phyloP scores from a whole-genome alignment of 495 filamentous ascomycete species.

The Hyaloscypha hepaticicola region DNA sequence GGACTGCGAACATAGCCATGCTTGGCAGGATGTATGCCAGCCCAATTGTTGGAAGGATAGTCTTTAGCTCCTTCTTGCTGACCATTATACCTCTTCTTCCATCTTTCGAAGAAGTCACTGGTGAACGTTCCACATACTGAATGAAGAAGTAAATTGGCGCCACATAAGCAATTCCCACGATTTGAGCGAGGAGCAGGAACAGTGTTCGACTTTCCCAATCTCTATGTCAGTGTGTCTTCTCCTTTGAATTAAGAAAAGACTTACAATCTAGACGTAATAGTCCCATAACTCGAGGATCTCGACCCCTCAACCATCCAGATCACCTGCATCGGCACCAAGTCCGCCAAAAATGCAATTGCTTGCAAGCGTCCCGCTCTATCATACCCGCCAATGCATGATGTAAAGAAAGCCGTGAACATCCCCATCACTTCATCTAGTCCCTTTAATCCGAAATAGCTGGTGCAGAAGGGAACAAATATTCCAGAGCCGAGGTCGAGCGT shows the following conservation, averaged over 20 bases:
- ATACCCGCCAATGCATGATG: slow-evolving; percentile 10
- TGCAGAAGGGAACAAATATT: background rate
- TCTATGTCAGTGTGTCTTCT: slow-evolving; percentile 1
- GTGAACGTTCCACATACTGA: slow-evolving; percentile 31
- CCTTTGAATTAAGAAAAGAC: background rate
- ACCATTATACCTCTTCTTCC: slow-evolving; percentile 34
- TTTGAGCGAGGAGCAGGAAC: slow-evolving; percentile 36
- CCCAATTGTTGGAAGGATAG: slow-evolving; percentile 37
- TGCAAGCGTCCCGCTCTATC: slow-evolving; percentile 17
- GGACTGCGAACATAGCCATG: slow-evolving; percentile 31
- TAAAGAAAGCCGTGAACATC: slow-evolving; percentile 22
- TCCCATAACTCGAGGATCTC: slow-evolving; percentile 20
- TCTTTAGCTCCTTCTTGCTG: slow-evolving; percentile 28
- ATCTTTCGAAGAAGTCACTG: slow-evolving; percentile 19
- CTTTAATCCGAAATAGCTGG: slow-evolving; percentile 3
- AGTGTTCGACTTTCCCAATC: slow-evolving; percentile 28
- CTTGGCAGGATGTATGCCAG: slow-evolving; percentile 38
- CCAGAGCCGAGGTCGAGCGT: background rate
- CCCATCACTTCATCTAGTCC: slow-evolving; percentile 13
- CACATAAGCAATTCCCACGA: slow-evolving; percentile 36
- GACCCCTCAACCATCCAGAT: slow-evolving; percentile 24
- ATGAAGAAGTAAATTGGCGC: slow-evolving; percentile 41
- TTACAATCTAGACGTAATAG: slow-evolving; percentile 12
- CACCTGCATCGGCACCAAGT: slow-evolving; percentile 20
- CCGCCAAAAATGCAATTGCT: slow-evolving; percentile 21